These are phyloP conservation scores for Cyclotella kingstonii DNA, from an alignment of 108 stramenopile genomes.

Conservation along the genomic window DNA sequence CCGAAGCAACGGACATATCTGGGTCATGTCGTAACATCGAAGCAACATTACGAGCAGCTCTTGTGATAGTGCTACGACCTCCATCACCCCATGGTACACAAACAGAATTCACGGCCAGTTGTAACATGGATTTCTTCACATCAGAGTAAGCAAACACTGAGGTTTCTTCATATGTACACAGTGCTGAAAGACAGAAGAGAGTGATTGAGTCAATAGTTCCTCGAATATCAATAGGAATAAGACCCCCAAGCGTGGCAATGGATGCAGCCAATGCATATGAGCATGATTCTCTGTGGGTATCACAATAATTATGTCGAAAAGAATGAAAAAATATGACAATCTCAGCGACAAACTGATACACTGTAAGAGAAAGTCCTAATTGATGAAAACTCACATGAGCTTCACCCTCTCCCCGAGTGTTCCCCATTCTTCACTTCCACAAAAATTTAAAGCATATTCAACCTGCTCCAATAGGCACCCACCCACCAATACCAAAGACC, in stretches of 20 bases:
- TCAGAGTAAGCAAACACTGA: conserved; percentile 20
- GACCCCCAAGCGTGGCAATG: conserved; percentile 38
- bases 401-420: conserved; percentile 21
- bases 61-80: conserved; percentile 22
- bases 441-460: not conserved
- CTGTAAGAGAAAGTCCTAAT: not conserved
- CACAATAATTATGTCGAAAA: not conserved
- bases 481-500: conserved; percentile 35
- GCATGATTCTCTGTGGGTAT: conserved; percentile 16
- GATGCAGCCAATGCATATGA: conserved; percentile 30
- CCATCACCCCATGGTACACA: conserved; percentile 47
- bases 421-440: conserved; percentile 35
- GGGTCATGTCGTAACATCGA: conserved; percentile 23
- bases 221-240: conserved; percentile 35
- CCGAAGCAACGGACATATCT: conserved; percentile 30
- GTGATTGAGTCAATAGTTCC: conserved; percentile 41
- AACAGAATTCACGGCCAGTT: conserved; percentile 29
- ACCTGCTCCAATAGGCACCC: conserved; percentile 45
- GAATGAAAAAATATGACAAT: not conserved
- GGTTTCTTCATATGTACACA: conserved; percentile 16
- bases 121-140: conserved; percentile 31
- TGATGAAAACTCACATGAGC: conserved; percentile 25
- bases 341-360: not conserved
- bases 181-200: conserved; percentile 20
- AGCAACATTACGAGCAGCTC: conserved; percentile 15